These are phyloP conservation scores for Chlamydomonas asymmetrica DNA, from an alignment of 139 green algal genomes.

Conservation along the genomic window DNA sequence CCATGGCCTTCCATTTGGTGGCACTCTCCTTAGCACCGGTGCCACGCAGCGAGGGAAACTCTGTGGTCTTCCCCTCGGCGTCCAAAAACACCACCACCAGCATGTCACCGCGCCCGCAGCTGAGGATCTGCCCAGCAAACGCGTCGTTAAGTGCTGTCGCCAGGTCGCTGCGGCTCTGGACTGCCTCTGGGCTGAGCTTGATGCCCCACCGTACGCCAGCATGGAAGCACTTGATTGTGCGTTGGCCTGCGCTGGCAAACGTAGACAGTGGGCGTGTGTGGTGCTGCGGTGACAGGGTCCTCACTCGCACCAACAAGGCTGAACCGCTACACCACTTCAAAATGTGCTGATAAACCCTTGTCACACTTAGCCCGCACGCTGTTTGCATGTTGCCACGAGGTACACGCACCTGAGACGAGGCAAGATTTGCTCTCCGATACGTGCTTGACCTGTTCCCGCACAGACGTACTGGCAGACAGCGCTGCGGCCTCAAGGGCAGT, in stretches of 20 bases:
- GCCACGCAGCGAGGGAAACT: constrained; percentile 37
- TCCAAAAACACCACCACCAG: constrained; percentile 60
- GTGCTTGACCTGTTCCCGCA: constrained; percentile 18
- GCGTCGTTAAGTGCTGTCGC: constrained; percentile 57
- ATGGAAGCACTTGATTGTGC: constrained; percentile 68
- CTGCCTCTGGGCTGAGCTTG: constrained; percentile 35
- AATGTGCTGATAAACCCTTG: background rate
- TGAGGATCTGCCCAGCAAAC: constrained; percentile 56
- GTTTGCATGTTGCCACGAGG: background rate
- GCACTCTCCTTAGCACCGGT: constrained; percentile 31
- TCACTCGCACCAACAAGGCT: background rate
- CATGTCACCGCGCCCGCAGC: constrained; percentile 45
- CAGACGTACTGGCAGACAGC: background rate
- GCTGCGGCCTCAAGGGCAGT: constrained; percentile 15
- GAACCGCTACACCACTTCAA: background rate
- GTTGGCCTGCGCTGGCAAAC: constrained; percentile 7
- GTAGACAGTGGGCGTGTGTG: background rate
- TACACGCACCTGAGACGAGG: no score
- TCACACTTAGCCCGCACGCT: background rate
- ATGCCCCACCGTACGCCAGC: constrained; percentile 66
- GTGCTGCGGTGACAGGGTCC: background rate
- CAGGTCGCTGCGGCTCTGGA: constrained; percentile 50
- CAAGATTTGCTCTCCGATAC: no score
- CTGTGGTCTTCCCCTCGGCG: constrained; percentile 15
- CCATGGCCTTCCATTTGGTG: constrained; percentile 37